Evolutionary conservation across 2,329 filamentous ascomycete genomes (phyloP).

Genomic region (Cladobotryum mycophilum): DNA sequence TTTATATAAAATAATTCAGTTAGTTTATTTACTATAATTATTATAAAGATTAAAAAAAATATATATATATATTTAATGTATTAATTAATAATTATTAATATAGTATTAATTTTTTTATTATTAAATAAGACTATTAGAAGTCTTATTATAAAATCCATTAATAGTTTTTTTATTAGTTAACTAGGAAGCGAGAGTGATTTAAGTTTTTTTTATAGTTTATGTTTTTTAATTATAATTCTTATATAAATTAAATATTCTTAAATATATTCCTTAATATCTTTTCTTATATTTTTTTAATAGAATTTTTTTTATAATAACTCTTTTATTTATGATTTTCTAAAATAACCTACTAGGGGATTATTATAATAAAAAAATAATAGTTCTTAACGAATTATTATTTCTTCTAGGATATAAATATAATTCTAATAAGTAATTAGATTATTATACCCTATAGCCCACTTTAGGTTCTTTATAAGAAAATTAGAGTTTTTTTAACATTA

Average conservation of each 20-base stretch:
- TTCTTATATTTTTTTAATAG: not conserved
- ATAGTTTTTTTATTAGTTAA: not conserved
- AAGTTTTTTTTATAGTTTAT: not conserved
- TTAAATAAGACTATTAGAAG: not conserved
- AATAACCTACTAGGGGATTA: not conserved
- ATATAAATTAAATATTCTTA: not conserved
- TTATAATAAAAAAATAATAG: not conserved
- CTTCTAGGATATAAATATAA: too few species aligned
- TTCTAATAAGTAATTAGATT: too few species aligned
- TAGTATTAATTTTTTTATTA: not conserved
- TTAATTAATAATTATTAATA: not conserved
- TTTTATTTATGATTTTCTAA: not conserved
- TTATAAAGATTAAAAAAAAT: not conserved
- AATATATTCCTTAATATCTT: not conserved
- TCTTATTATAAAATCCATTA: not conserved
- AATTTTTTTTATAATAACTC: not conserved
- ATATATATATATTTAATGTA: not conserved
- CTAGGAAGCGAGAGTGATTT: not conserved
- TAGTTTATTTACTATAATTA: not conserved
- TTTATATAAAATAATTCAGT: not conserved
- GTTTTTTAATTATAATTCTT: not conserved
- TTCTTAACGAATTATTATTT: not conserved
- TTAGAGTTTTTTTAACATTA: not conserved
- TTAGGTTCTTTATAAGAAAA: too few species aligned
- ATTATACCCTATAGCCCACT: too few species aligned